Evolutionary conservation across 192 early-diverging fungal species (phyloP), one percentile per base, ranked within the genome.

Genomic region (Backusella westeae): DNA sequence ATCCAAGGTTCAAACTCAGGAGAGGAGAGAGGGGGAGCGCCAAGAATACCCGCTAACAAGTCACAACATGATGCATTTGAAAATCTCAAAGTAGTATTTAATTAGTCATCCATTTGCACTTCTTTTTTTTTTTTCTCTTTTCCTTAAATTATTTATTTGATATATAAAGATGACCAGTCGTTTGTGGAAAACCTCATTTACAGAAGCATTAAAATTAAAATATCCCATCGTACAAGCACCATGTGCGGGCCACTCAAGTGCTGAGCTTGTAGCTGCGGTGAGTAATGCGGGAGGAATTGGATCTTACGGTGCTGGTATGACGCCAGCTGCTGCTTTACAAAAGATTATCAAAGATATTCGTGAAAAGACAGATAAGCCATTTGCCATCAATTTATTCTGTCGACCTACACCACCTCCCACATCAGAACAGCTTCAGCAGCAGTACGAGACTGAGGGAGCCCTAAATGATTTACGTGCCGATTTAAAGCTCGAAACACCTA

Each of bases 361-460:
- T 5, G 39, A 41, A 35, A 52, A 63, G 67, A 81, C 80, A 5
- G 21, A 44, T 14, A 72, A 71, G 29, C 75, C 75, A 29, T 81
- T 77, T 77, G 80, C 80, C 1, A 69, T 81, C 72, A 81, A 81
- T 73, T 36, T 81, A 1, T 81, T 81, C 39, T 77, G 75, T 35
- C 66, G 71, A 34, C 68, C 69, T 10, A 75, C 73, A 7, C 41
- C 63, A 39, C 68, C 68, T 23, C 72, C 72, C 23, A 74, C 53
- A 26, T 56, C 35, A 3, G 72, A 68, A 19, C 46, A 74, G 17
- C 59, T 81, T 7, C 56, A 81, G 21, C 4, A 59, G 15, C 46
- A 38, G n/a, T 81, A 81, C 26, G 29, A 21, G 2, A 71, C 66
- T 0, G 80, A 81, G n/a, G 32, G 53, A 0, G 12, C 65, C 19